Evolutionary conservation across 495 filamentous ascomycete genomes (phyloP).

Genomic region (Podospora conica): DNA sequence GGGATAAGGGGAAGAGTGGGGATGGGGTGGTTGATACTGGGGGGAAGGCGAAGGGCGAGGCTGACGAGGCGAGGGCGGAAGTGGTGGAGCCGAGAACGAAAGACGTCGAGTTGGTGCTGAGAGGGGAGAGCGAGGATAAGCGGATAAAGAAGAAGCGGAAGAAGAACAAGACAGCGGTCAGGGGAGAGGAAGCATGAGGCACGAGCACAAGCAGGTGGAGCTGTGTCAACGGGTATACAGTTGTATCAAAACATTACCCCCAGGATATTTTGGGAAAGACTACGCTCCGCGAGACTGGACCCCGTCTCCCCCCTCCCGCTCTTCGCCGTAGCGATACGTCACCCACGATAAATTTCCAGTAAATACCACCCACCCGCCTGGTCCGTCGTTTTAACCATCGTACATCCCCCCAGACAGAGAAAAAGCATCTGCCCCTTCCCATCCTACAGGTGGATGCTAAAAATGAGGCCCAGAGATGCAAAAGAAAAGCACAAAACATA

Average conservation of each 20-base stretch:
- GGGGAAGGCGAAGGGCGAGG: neutral
- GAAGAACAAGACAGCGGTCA: conserved; percentile 25
- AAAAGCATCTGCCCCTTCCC: neutral
- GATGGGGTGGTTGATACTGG: conserved; percentile 3
- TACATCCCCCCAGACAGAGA: neutral
- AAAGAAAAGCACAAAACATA: neutral
- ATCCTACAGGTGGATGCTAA: neutral
- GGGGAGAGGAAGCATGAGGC: neutral
- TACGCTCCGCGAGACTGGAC: neutral
- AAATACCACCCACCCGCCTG: neutral
- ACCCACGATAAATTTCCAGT: neutral
- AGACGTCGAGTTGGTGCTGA: conserved; percentile 6
- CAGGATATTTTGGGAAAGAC: neutral
- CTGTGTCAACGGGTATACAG: neutral
- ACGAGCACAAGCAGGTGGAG: neutral
- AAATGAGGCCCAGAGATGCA: neutral
- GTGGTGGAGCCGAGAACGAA: no score
- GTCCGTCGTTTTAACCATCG: neutral
- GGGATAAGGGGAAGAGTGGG: neutral
- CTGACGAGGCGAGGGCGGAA: neutral
- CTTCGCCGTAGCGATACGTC: neutral
- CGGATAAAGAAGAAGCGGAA: conserved; percentile 48
- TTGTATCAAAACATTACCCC: neutral
- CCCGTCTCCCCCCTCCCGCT: neutral
- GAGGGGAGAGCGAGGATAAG: conserved; percentile 47